phyloP scores from a whole-genome alignment of 2,329 filamentous ascomycete species.

The Peltaster fructicola region DNA sequence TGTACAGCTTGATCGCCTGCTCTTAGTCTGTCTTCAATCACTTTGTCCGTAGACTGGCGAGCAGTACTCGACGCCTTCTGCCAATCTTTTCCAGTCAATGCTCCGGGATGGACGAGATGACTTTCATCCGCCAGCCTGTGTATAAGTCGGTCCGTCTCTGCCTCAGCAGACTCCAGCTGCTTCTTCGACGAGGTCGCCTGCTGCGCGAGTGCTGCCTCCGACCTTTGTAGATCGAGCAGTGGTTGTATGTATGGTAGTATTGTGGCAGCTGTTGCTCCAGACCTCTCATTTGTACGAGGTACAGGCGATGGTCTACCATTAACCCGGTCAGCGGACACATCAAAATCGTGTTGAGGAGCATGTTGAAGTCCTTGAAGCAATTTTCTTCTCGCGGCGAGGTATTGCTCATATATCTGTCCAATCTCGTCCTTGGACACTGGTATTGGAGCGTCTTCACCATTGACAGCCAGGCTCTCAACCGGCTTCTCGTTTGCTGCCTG shows the following conservation, averaged over 20 bases:
- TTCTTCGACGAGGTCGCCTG: constrained; percentile 13
- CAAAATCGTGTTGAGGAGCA: constrained; percentile 2
- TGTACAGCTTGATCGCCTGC: too few species aligned
- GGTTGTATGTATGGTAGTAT: constrained; percentile 12
- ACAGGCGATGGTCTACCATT: too few species aligned
- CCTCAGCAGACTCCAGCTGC: constrained; percentile 11
- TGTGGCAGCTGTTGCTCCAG: constrained; percentile 2
- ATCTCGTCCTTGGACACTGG: constrained; percentile 7
- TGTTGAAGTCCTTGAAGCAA: constrained; percentile 11
- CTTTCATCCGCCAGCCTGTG: constrained; percentile 18
- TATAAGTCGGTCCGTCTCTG: constrained; percentile 11
- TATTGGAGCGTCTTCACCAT: neutral
- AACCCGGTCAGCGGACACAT: too few species aligned
- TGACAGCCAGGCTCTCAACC: neutral
- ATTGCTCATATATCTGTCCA: constrained; percentile 12
- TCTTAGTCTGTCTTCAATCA: too few species aligned
- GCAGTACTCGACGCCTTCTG: too few species aligned
- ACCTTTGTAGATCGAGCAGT: constrained; percentile 8
- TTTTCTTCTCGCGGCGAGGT: constrained; percentile 10
- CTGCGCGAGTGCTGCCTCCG: constrained; percentile 11
- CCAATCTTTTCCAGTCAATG: constrained; percentile 13
- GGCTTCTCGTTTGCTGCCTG: constrained; percentile 5
- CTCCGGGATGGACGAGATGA: constrained; percentile 16
- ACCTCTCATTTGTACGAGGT: too few species aligned
- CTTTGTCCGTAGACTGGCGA: too few species aligned